Evolutionary conservation across 2,329 filamentous ascomycete genomes (phyloP).

Genomic region (Apiospora koreana): DNA sequence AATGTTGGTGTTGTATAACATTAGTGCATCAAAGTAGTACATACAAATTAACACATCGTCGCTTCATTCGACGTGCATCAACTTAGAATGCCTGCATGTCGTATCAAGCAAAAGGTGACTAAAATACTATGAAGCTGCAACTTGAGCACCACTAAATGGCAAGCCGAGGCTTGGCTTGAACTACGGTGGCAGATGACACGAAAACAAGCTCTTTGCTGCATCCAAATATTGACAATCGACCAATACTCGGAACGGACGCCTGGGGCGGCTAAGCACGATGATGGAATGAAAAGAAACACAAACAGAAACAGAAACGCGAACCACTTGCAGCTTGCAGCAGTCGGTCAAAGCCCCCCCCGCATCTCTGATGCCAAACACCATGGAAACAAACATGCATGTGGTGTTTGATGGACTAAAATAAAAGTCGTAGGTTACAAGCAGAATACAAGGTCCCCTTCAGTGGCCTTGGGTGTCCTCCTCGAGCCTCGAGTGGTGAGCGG

Average conservation of each 20-base stretch:
- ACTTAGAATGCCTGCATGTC: no score
- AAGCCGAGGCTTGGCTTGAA: neutral
- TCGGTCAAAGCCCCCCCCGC: neutral
- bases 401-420: slow-evolving; percentile 4
- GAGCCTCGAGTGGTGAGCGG: no score
- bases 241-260: neutral
- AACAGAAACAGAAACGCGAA: neutral
- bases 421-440: no score
- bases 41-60: no score
- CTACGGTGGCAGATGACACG: neutral
- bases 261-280: neutral
- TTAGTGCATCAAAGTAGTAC: neutral
- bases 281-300: neutral
- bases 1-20: neutral
- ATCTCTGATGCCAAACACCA: neutral
- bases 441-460: neutral
- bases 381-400: neutral
- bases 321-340: neutral
- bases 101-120: no score
- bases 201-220: neutral
- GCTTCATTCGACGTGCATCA: no score
- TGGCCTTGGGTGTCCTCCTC: neutral
- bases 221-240: neutral
- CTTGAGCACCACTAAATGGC: neutral
- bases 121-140: neutral